These are phyloP conservation scores for Xylaria sp. DNA, from an alignment of 2,329 filamentous ascomycete genomes.

Conservation along the genomic window DNA sequence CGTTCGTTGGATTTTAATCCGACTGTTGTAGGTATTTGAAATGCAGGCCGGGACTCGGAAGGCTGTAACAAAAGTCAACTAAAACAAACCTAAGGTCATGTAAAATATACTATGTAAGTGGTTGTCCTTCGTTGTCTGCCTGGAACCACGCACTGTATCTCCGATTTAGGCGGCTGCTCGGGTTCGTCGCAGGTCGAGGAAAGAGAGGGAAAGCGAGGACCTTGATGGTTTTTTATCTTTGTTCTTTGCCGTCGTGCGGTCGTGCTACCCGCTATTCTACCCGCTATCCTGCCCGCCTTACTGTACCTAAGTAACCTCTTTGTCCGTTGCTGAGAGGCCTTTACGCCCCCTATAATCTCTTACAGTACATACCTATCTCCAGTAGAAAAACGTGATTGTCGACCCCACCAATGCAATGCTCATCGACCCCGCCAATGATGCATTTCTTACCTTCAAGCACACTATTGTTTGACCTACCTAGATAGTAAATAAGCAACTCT, in stretches of 20 bases:
- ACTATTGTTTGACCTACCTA: constrained; percentile 1
- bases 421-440: constrained; percentile 23
- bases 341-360: neutral
- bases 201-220: neutral
- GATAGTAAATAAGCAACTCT: neutral
- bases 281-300: neutral
- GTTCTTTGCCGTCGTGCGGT: no score
- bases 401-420: constrained; percentile 17
- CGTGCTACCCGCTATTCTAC: neutral
- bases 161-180: constrained; percentile 2
- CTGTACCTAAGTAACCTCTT: constrained; percentile 5
- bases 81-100: neutral
- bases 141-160: constrained; percentile 1
- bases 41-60: neutral
- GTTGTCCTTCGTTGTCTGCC: no score
- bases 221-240: neutral
- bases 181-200: neutral
- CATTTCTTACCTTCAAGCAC: constrained; percentile 13
- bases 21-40: neutral
- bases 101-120: no score
- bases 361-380: neutral
- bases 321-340: neutral
- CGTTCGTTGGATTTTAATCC: neutral
- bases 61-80: neutral
- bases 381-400: neutral